phyloP scores from a whole-genome alignment of 2,329 filamentous ascomycete species.

The Madurella fahalii region DNA sequence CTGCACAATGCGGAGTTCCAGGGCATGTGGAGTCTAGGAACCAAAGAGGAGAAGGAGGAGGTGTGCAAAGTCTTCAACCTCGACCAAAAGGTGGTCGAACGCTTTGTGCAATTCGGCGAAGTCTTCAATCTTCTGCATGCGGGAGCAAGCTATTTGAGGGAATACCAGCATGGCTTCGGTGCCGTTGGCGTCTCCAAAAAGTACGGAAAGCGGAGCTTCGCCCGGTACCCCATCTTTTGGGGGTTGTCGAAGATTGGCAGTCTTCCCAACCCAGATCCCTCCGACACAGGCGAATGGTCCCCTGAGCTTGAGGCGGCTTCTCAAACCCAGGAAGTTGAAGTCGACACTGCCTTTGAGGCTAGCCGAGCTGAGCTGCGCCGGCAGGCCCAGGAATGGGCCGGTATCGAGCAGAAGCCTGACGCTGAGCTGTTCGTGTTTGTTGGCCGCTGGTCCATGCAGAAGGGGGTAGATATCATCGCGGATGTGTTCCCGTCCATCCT shows the following conservation, averaged over 20 bases:
- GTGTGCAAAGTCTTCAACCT: conserved; percentile 62
- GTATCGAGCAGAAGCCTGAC: conserved; percentile 53
- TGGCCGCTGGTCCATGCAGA: conserved; percentile 65
- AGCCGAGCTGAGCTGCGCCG: conserved; percentile 48
- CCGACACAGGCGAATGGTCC: conserved; percentile 57
- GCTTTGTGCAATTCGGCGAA: conserved; percentile 63
- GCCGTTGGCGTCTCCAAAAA: conserved; percentile 65
- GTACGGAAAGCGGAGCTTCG: conserved; percentile 62
- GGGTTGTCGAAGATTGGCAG: conserved; percentile 57
- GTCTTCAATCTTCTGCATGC: conserved; percentile 64
- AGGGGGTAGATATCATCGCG: conserved; percentile 63
- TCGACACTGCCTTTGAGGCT: conserved; percentile 53
- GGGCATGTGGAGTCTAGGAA: conserved; percentile 62
- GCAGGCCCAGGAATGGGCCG: conserved; percentile 64
- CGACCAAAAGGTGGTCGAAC: conserved; percentile 50
- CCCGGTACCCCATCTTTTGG: conserved; percentile 66
- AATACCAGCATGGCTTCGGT: conserved; percentile 63
- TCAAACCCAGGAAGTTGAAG: conserved; percentile 41
- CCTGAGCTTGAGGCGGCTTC: conserved; percentile 41
- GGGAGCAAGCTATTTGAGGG: conserved; percentile 58
- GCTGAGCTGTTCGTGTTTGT: conserved; percentile 65
- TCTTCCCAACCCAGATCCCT: conserved; percentile 61
- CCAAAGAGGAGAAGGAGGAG: conserved; percentile 55
- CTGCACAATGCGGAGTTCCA: conserved; percentile 67
- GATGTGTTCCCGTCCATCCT: conserved; percentile 61